phyloP scores from a whole-genome alignment of 1,139 yeast genomes.

The Schwanniomyces etchellsii region DNA sequence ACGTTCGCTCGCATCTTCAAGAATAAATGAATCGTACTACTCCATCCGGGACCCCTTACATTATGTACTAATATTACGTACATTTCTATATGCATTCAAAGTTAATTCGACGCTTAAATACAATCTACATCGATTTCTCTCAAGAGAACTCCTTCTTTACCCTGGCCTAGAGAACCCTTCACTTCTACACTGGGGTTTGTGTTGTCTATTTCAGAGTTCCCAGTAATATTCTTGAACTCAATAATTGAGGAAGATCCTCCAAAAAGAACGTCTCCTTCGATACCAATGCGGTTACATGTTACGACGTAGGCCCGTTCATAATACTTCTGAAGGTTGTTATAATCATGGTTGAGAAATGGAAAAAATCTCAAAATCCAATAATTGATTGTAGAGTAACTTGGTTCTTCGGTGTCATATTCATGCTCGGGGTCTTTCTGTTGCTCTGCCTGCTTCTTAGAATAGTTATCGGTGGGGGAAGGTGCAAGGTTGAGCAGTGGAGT shows the following conservation, averaged over 20 bases:
- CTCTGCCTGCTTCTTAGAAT: slow-evolving; percentile 1
- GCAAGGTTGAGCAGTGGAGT: slow-evolving; percentile 2
- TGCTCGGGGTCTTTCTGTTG: slow-evolving; percentile 3
- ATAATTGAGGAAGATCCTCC: slow-evolving; percentile 67
- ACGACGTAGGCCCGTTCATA: slow-evolving; percentile 31
- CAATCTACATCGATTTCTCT: slow-evolving; percentile 51
- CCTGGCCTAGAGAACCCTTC: slow-evolving; percentile 53
- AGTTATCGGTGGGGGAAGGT: slow-evolving; percentile 3
- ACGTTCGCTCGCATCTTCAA: too few species aligned
- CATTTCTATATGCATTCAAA: too few species aligned
- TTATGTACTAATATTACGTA: too few species aligned
- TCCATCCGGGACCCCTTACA: too few species aligned
- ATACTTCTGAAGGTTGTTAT: slow-evolving; percentile 22
- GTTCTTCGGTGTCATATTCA: slow-evolving; percentile 12
- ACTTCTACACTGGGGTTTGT: slow-evolving; percentile 48
- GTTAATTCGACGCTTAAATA: too few species aligned
- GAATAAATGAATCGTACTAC: too few species aligned
- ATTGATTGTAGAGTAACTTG: slow-evolving; percentile 26
- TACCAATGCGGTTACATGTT: slow-evolving; percentile 68
- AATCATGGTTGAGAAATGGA: slow-evolving; percentile 51
- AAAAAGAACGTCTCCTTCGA: slow-evolving; percentile 63
- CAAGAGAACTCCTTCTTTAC: slow-evolving; percentile 54
- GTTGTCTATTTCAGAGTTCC: slow-evolving; percentile 17
- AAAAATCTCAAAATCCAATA: slow-evolving; percentile 73
- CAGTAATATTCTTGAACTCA: slow-evolving; percentile 32